Base-by-base conservation (phyloP, 108 stramenopile genomes). In the Cylindrotheca closterium region DNA sequence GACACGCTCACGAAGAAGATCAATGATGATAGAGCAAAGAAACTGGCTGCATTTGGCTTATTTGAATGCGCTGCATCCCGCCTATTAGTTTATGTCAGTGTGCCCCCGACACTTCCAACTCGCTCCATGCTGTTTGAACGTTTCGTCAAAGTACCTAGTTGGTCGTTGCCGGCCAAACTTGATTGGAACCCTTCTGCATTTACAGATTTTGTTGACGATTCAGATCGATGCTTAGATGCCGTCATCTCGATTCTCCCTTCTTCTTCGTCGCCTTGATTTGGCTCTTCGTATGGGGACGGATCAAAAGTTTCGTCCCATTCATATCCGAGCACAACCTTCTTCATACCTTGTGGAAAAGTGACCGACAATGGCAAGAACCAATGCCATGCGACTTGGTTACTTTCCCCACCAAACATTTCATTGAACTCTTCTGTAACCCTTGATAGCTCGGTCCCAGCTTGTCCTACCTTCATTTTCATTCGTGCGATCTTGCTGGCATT, bases 401-500 rank as follows among this genome's bases (percentile, higher is more conserved):
- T 67, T n/a, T 75, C 71, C 1, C 89, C 93, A 12, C 97, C 97
- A 69, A 96, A 97, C 65, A 97, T 89, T 74, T 97, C 97, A 65
- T 94, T 93, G 65, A 96, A 89, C 64, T 91, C 93, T 55, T 83
- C 78, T 47, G 84, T 79, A 17, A 87, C 82, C 4, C 79, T 68
- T 49, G 57, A n/a, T 8, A 73, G 63, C 55, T 84, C 81, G 53
- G 88, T 82, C 52, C 95, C 93, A 27, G 68, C 78, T 48, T 79
- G 67, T n/a, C 88, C 88, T 34, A 84, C 85, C 26, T 79, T 69
- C 63, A 87, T 86, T 78, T 96, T 91, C 83, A 93, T 81, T 3
- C 95, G 80, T 34, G 96, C 98, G 73, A 98, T 98, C 63, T 96
- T 94, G 66, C 89, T 79, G 32, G 86, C 70, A 59, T 95, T 93